Conservation (phyloP, 371 early-diverging fungal genomes). For the Rhizopus arrhizus region DNA sequence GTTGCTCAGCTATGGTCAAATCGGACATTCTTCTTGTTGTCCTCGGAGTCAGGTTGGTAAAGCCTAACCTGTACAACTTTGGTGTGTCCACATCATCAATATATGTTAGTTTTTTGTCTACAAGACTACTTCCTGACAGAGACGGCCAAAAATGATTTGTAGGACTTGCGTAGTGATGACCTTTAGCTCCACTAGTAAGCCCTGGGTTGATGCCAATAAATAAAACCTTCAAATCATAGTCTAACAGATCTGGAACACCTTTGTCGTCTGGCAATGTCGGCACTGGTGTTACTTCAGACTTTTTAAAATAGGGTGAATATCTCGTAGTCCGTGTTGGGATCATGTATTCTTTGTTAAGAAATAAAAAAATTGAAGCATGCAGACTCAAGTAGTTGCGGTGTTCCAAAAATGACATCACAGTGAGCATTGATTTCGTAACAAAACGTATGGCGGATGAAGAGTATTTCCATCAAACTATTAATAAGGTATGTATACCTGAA, state of each 20-base stretch:
- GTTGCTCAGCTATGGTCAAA: conserved; percentile 60
- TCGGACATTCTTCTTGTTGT: conserved; percentile 49
- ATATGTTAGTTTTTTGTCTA: conserved; percentile 39
- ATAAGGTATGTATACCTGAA: too few relatives aligned
- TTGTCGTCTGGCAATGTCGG: background rate
- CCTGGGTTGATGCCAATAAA: conserved; percentile 85
- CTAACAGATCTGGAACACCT: conserved; percentile 61
- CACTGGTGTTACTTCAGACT: background rate
- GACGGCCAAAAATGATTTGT: conserved; percentile 82
- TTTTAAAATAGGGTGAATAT: conserved; percentile 10
- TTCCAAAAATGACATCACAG: too few relatives aligned
- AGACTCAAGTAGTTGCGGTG: background rate
- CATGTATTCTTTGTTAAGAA: background rate
- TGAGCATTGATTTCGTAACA: too few relatives aligned
- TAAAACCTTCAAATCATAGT: conserved; percentile 66
- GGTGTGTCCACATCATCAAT: conserved; percentile 60
- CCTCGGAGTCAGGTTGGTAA: conserved; percentile 68
- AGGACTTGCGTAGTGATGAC: conserved; percentile 75
- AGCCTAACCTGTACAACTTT: conserved; percentile 55
- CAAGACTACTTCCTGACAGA: conserved; percentile 60
- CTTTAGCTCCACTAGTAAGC: conserved; percentile 54
- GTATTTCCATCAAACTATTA: too few relatives aligned
- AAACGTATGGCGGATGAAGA: too few relatives aligned
- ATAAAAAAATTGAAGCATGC: background rate
- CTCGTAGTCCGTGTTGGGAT: background rate